These are phyloP conservation scores for Neonectria hederae DNA, from an alignment of 2,329 filamentous ascomycete species.

Conservation along the genomic window DNA sequence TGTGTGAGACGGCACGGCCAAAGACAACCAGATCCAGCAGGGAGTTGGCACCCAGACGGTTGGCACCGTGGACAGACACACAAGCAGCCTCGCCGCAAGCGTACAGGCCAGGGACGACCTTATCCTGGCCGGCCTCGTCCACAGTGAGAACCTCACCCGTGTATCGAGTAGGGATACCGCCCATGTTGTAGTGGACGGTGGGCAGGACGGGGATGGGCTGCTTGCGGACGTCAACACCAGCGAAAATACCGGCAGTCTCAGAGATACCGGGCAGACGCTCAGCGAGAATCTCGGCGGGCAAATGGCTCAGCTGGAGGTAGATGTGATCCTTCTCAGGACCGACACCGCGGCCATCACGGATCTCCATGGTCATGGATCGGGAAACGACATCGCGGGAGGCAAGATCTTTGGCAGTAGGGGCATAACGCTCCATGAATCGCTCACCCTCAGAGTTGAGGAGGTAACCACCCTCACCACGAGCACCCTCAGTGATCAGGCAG, in stretches of 20 bases:
- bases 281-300: conserved; percentile 90
- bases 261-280: conserved; percentile 98
- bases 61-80: conserved; percentile 97
- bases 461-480: conserved; percentile 97
- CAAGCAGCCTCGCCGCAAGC: conserved; percentile 97
- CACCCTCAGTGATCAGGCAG: conserved; percentile 97
- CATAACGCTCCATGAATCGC: conserved; percentile 99
- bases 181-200: conserved; percentile 99
- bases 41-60: conserved; percentile 97
- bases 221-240: conserved; percentile 96
- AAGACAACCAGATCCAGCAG: conserved; percentile 98
- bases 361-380: conserved; percentile 98
- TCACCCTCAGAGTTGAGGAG: conserved; percentile 97
- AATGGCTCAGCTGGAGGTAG: conserved; percentile 95
- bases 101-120: conserved; percentile 93
- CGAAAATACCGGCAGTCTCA: conserved; percentile 96
- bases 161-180: conserved; percentile 97
- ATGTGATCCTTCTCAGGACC: conserved; percentile 98
- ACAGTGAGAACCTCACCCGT: conserved; percentile 94
- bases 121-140: conserved; percentile 85
- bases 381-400: conserved; percentile 96
- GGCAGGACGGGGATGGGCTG: conserved; percentile 96
- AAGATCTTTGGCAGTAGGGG: conserved; percentile 97
- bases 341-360: conserved; percentile 95
- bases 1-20: conserved; percentile 96